Evolutionary conservation across 805 yeast genomes (phyloP), one percentile per base, ranked within the genome.

Genomic region (Hanseniaspora hatyaiensis): DNA sequence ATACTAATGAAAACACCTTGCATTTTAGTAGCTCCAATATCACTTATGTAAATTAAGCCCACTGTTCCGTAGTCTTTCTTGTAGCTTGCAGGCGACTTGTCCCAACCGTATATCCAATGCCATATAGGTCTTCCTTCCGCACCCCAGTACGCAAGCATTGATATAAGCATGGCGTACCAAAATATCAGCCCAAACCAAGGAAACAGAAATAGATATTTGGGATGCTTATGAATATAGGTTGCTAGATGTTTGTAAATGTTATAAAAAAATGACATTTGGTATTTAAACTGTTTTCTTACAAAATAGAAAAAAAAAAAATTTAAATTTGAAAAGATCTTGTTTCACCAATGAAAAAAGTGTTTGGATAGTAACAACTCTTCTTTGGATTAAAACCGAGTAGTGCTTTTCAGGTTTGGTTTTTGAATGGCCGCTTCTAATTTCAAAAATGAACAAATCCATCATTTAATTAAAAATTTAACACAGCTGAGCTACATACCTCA

Each of bases 111-210:
- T 19, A 45, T 2, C 51, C 51, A 48, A 15, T 41, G 42, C 58
- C 83, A 82, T 11, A 73, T 67, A 0, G 95, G 95, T 39, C 73
- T 73, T 1, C 95, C 96, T 58, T 84, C 85, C 3, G 68, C 72
- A 2, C 82, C 75, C 96, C 96, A 88, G 54, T 78, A 73, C 2
- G 72, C 61, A 53, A 88, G 59, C 74, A 89, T 66, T 4, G 95
- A 84, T 4, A 81, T 78, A 9, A 88, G 73, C 95, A 86, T 84
- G 3, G 83, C 95, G 77, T 87, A 82, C 96, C 96, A 88, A 13
- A 78, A 80, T 1, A 78, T 62, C 45, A 76, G 65, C 1, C 85
- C 74, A 2, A 78, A 57, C 36, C 86, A 63, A 3, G 96, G 96
- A 31, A 87, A 65, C 28, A 74, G 51, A 50, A 66, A 68, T 6